A percentile compares a stretch with the other conserved stretches of the same genome.
Conservation (phyloP, 2,329 filamentous ascomycete genomes). For the Sphaceloma murrayae region DNA sequence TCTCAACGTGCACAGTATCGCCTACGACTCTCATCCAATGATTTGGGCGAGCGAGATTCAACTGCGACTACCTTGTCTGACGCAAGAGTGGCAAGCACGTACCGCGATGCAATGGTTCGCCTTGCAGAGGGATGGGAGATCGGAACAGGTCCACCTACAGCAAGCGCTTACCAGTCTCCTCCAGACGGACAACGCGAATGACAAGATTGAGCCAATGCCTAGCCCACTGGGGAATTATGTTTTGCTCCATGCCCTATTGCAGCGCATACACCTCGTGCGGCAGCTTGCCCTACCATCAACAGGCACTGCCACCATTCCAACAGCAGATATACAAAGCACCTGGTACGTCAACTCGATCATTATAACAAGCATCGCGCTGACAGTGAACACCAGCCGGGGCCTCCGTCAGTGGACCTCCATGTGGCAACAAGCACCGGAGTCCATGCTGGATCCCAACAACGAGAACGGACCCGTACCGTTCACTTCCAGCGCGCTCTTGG, state of each 20-base stretch:
- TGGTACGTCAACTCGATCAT: neutral
- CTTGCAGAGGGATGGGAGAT: neutral
- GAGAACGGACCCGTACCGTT: slow-evolving; percentile 29
- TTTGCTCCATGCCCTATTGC: slow-evolving; percentile 1
- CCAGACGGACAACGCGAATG: neutral
- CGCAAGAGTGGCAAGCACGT: slow-evolving; percentile 11
- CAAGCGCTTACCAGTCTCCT: slow-evolving; percentile 1
- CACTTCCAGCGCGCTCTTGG: slow-evolving; percentile 39
- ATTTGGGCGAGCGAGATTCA: slow-evolving; percentile 8
- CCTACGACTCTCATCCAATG: slow-evolving; percentile 22
- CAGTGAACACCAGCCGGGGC: neutral
- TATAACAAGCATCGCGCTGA: too few species aligned
- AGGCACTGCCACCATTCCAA: slow-evolving; percentile 21
- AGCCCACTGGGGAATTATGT: slow-evolving; percentile 7
- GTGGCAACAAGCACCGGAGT: slow-evolving; percentile 29
- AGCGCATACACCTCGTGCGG: slow-evolving; percentile 7
- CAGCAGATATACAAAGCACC: slow-evolving; percentile 8
- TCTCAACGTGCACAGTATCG: slow-evolving; percentile 28
- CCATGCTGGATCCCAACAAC: slow-evolving; percentile 29
- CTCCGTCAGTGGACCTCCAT: slow-evolving; percentile 25
- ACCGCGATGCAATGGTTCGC: neutral
- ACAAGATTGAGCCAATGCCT: slow-evolving; percentile 3
- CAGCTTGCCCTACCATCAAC: slow-evolving; percentile 7
- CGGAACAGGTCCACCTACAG: neutral
- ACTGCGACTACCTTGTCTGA: slow-evolving; percentile 4